A percentile compares a stretch with the other conserved stretches of the same genome.
Evolutionary conservation across 331 rosid species (phyloP).

Genomic region (Dryas integrifolia): DNA sequence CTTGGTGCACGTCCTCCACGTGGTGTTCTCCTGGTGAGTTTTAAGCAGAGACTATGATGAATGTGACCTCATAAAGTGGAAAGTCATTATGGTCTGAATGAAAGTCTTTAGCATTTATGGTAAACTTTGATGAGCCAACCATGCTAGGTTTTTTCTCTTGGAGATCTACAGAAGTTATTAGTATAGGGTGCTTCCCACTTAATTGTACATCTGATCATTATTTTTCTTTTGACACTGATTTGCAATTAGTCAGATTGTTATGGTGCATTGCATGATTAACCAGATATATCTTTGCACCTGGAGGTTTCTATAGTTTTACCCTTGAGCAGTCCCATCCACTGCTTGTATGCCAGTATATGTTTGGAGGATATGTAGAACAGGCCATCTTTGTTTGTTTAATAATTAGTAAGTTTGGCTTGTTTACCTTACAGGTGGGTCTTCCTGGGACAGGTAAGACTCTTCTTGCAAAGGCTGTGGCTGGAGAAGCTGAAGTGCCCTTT

Average conservation of each 20-base stretch:
- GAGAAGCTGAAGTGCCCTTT: slow-evolving; percentile 98
- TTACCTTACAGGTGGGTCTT: slow-evolving; percentile 87
- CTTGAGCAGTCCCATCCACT: not conserved
- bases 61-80: slow-evolving; percentile 7
- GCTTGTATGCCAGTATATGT: not conserved
- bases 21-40: slow-evolving; percentile 96
- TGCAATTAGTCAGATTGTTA: slow-evolving; percentile 7
- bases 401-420: slow-evolving; percentile 28
- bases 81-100: slow-evolving; percentile 6
- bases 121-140: not conserved
- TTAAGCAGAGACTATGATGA: slow-evolving; percentile 22
- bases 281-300: not conserved
- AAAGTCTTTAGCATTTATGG: not conserved
- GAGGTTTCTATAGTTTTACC: not conserved
- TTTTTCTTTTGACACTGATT: not conserved
- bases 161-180: not conserved
- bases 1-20: slow-evolving; percentile 99
- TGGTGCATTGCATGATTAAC: slow-evolving; percentile 22
- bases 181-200: not conserved
- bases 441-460: slow-evolving; percentile 99
- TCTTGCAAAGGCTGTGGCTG: slow-evolving; percentile 98
- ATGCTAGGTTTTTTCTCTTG: not conserved
- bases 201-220: not conserved
- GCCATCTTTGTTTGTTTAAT: not conserved
- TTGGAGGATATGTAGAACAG: slow-evolving; percentile 17